A percentile compares a stretch with the other conserved stretches of the same genome.
phyloP scores from a whole-genome alignment of 352 stramenopile genomes.

The Phytophthora rubi region DNA sequence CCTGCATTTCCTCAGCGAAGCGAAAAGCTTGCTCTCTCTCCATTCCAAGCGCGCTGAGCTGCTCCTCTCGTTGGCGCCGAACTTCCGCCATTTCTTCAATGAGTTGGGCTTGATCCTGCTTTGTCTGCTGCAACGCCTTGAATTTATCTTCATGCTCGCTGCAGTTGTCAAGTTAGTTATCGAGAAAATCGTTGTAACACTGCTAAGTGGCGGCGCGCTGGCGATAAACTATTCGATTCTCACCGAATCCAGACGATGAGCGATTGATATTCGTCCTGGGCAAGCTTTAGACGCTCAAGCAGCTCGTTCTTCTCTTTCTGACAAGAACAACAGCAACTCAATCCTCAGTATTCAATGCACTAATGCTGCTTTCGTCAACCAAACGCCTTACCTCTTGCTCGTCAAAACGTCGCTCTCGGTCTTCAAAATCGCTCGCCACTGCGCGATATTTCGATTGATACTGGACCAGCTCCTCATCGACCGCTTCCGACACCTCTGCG shows the following conservation, averaged over 20 bases:
- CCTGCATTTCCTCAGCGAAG: conserved; percentile 35
- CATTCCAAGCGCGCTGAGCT: conserved; percentile 18
- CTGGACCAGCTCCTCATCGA: conserved; percentile 24
- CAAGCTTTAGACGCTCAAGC: conserved; percentile 32
- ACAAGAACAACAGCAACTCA: neutral
- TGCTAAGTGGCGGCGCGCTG: too few species aligned
- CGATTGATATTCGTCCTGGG: conserved; percentile 45
- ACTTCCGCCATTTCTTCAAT: conserved; percentile 44
- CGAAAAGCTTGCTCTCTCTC: conserved; percentile 35
- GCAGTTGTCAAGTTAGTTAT: neutral
- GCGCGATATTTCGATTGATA: conserved; percentile 39
- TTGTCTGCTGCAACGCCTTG: conserved; percentile 34
- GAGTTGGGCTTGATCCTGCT: conserved; percentile 47
- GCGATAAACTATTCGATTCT: neutral
- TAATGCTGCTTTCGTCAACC: neutral
- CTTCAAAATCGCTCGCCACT: conserved; percentile 30
- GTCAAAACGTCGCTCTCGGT: conserved; percentile 19
- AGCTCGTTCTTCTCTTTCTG: conserved; percentile 37
- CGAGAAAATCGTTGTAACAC: too few species aligned
- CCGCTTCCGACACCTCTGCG: conserved; percentile 22
- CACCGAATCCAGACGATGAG: conserved; percentile 43
- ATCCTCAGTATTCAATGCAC: neutral
- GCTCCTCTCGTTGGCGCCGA: conserved; percentile 33
- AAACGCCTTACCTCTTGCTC: conserved; percentile 28
- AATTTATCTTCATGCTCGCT: conserved; percentile 58